Evolutionary conservation across 1,284 basidiomycete species (phyloP), one percentile per base, ranked within the genome.

Genomic region (Sutorius eximius): DNA sequence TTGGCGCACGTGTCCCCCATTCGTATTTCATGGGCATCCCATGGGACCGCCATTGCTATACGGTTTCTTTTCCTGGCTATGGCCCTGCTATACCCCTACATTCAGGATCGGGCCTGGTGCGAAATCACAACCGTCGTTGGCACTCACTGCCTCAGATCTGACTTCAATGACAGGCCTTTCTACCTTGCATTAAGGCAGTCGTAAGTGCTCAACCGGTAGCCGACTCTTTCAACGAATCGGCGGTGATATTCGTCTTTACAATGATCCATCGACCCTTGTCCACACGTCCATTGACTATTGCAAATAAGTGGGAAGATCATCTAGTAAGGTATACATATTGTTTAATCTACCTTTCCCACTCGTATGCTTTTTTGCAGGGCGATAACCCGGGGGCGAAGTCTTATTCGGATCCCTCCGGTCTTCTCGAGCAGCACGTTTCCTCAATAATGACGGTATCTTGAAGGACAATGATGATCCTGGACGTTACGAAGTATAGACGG

Each of bases 321-420:
- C 34, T 46, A 18, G 52, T 55, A 55, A 55, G 41, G 33, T 13
- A 22, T 38, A 56, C 34, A 16, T 38, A 27, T 16, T 3, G 8
- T 37, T 42, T 30, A 32, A 24, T 49, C 18, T 20, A 41, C 24
- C 5, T 33, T 45, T 43, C 44, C 36, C 37, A 52, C 22, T 38
- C 40, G 40, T n/a, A 16, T 37, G 16, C 46, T 24, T 45, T 37
- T 18, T 50, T 34, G 32, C 46, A 60, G 53, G 47, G 58, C 18
- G 3, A 47, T 48, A 20, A 27, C 22, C 18, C 29, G 15, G 20
- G n/a, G n/a, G 57, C n/a, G 30, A 52, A 15, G 33, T 27, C 6
- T 12, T 42, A 22, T 33, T n/a, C 37, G 24, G 45, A 41, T 38
- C 2, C 47, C 18, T 47, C 33, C 36, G 53, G 45, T 34, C 47